Evolutionary conservation across 257 asterid species (phyloP), one percentile per base, ranked within the genome.

Genomic region (Petunia secreta): DNA sequence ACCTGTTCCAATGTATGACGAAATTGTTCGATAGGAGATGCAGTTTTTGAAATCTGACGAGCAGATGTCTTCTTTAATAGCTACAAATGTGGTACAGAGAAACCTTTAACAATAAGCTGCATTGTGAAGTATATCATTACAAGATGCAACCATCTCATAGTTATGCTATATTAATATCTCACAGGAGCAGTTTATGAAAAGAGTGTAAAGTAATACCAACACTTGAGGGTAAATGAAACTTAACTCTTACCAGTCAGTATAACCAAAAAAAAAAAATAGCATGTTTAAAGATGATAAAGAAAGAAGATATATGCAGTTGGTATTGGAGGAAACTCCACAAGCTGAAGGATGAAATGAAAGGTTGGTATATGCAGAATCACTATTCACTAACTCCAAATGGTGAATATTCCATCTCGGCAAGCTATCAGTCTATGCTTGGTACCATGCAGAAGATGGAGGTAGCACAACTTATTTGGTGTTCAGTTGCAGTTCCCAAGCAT

Each of bases 61-160:
- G 90, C 89, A 79, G 89, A 92, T 63, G 88, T 81, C 93, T 87
- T 92, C 92, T 89, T 91, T 91, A 92, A 71, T 85, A 92, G 93
- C 97, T 91, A 89, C 96, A 90, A 85, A 90, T 86, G 87, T 78
- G 88, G 89, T 71, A 88, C 89, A 91, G 65, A 88, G 85, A 88
- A 89, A 89, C 89, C 89, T 87, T 90, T 85, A 88, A 88, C 91
- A 83, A 78, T 88, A 67, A 88, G 90, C 90, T 83, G 93, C 93
- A 89, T 84, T 52, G 85, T 86, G 86, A 85, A 83, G 88, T 84
- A 76, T 85, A 83, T 65, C 53, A 82, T 85, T 85, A 86, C 90
- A 89, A 91, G 83, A 86, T 80, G 84, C 75, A 83, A 80, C 78
- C 62, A 50, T 73, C 62, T 73, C 62, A 73, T 71, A 50, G 11